Percentiles rank a stretch among this genome's conserved stretches.
Evolutionary conservation across 257 asterid species (phyloP).

Genomic region (Mentha longifolia): DNA sequence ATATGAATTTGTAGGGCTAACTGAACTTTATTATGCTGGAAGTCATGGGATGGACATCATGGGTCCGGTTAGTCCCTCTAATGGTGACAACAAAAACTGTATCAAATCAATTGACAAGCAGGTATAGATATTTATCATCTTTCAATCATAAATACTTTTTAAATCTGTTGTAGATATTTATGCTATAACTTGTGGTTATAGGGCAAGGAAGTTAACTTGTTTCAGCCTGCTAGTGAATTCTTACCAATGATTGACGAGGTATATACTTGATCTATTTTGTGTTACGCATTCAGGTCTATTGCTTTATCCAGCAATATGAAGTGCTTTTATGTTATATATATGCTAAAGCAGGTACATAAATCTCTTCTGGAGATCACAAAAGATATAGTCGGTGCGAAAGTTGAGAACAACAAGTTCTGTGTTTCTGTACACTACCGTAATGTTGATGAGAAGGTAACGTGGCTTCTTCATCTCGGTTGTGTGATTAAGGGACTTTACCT

Average conservation of each 20-base stretch:
- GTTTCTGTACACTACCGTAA: constrained; percentile 96
- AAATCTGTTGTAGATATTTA: not conserved
- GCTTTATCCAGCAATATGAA: constrained; percentile 17
- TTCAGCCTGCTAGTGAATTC: constrained; percentile 97
- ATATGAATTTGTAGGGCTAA: constrained; percentile 77
- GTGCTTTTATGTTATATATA: constrained; percentile 19
- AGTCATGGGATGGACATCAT: constrained; percentile 99
- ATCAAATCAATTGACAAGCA: constrained; percentile 72
- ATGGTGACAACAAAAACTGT: constrained; percentile 55
- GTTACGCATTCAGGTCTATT: not conserved
- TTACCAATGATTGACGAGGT: constrained; percentile 91
- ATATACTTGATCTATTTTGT: constrained; percentile 17
- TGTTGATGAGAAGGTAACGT: constrained; percentile 78
- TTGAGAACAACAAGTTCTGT: constrained; percentile 94
- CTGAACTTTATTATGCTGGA: constrained; percentile 92
- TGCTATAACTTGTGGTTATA: constrained; percentile 32
- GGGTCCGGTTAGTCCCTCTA: constrained; percentile 75
- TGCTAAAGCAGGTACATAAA: constrained; percentile 54
- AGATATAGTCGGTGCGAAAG: constrained; percentile 70
- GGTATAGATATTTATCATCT: constrained; percentile 46
- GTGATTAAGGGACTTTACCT: not conserved
- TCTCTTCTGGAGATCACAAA: constrained; percentile 73
- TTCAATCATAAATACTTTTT: constrained; percentile 2
- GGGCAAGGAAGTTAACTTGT: constrained; percentile 90
- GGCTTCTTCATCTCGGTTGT: constrained; percentile 6